Base-by-base conservation (phyloP, 129 eudicot genomes). In the Saussurea involucrata region DNA sequence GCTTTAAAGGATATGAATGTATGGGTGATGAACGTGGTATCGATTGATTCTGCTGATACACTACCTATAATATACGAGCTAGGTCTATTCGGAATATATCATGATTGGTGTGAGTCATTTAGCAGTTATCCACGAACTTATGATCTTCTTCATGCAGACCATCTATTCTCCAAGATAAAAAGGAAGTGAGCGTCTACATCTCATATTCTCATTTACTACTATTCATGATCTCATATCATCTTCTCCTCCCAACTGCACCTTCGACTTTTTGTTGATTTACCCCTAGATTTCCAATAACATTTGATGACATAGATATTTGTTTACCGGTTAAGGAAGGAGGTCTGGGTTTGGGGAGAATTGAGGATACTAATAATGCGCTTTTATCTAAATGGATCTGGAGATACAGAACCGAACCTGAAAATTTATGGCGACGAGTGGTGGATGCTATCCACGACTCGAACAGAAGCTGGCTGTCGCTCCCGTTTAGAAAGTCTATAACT, bases 1-100 rank as follows among this genome's bases (percentile, higher is more conserved):
- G 86, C 86, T 20, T 31, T 82, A 58, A 82, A 18, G 69, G 86
- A 77, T 21, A 13, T 82, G 78, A 71, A 77, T 9, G 28, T 82
- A 12, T 82, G 86, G 86, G 86, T 82, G 12, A 82, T 82, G 86
- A 82, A 82, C 66, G 86, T 77, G 73, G 86, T 82, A 65, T 63
- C 81, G 3, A n/a, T 77, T 10, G 81, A 77, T 65, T 82, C 86
- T 44, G 65, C 82, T 28, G 82, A 82, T 44, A 82, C 86, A 66
- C 70, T 82, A 42, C 86, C 86, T 4, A 77, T 82, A 70, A 82
- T 82, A 11, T 82, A 36, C 18, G 86, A 82, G 36, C 82, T 82
- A 15, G 86, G 86, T n/a, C 44, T 82, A 28, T 71, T 82, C 27
- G 86, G 86, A 53, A 71, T 82, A 13, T 82, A 82, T 36, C 86